Evolutionary conservation across 106 monocot genomes (phyloP).

Genomic region (Gastrodia elata): DNA sequence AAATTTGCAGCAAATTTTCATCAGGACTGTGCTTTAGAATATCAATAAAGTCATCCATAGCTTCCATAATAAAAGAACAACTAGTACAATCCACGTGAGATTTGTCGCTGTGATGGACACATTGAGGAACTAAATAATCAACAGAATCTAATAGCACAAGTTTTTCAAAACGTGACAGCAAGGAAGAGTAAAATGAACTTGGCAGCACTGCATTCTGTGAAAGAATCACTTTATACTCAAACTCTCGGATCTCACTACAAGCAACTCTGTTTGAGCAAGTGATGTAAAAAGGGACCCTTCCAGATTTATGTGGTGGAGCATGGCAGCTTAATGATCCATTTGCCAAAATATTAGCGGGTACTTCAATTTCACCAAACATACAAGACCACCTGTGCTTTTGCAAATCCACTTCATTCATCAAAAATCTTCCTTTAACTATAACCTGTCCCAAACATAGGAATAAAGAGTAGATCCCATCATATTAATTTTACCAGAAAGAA

Average conservation of each 20-base stretch:
- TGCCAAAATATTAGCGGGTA: slow-evolving; percentile 63
- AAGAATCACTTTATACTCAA: slow-evolving; percentile 46
- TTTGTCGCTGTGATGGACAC: slow-evolving; percentile 17
- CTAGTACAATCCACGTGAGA: slow-evolving; percentile 35
- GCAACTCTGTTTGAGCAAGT: slow-evolving; percentile 87
- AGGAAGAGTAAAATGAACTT: slow-evolving; percentile 36
- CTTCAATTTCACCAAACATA: slow-evolving; percentile 97
- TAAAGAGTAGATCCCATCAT: neutral
- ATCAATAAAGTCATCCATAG: slow-evolving; percentile 42
- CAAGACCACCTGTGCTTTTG: slow-evolving; percentile 77
- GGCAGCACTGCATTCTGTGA: slow-evolving; percentile 26
- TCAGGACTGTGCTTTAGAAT: slow-evolving; percentile 22
- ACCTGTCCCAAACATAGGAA: slow-evolving; percentile 16
- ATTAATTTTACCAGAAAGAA: slow-evolving; percentile 1
- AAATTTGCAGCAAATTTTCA: slow-evolving; percentile 13
- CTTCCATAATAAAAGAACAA: slow-evolving; percentile 36
- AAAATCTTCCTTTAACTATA: slow-evolving; percentile 64
- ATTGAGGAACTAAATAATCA: slow-evolving; percentile 9
- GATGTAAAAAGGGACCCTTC: slow-evolving; percentile 82
- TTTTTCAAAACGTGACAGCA: slow-evolving; percentile 61
- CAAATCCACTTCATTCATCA: slow-evolving; percentile 51
- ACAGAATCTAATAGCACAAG: slow-evolving; percentile 32
- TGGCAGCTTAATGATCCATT: slow-evolving; percentile 65
- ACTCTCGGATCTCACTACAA: slow-evolving; percentile 89
- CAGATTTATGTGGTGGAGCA: slow-evolving; percentile 56